Evolutionary conservation across 2,329 filamentous ascomycete species (phyloP).

Genomic region (Aspergillus latus): DNA sequence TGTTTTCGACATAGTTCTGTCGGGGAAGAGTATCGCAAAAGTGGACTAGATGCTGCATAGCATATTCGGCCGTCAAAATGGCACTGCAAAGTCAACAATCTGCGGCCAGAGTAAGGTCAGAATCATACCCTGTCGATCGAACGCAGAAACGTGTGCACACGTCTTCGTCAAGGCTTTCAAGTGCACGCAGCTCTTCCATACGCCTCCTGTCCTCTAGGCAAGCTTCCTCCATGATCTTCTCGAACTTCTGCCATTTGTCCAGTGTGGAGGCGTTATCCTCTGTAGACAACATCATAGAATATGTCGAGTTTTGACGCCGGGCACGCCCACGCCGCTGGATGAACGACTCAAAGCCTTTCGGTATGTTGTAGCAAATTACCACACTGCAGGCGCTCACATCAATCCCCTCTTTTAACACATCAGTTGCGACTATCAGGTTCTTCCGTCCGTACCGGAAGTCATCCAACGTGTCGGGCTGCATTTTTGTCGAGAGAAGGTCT

Average conservation of each 20-base stretch:
- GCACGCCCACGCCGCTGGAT: constrained; percentile 66
- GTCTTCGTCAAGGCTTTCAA: constrained; percentile 51
- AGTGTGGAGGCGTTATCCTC: constrained; percentile 36
- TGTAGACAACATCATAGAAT: constrained; percentile 50
- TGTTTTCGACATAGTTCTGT: constrained; percentile 59
- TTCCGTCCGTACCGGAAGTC: constrained; percentile 55
- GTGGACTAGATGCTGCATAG: constrained; percentile 74
- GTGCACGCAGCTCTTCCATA: constrained; percentile 44
- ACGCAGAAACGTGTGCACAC: constrained; percentile 43
- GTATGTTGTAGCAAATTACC: constrained; percentile 64
- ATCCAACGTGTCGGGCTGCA: constrained; percentile 53
- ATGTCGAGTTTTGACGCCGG: constrained; percentile 56
- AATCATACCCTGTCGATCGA: constrained; percentile 29
- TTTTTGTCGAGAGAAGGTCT: constrained; percentile 49
- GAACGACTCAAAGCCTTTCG: constrained; percentile 59
- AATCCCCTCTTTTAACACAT: constrained; percentile 61
- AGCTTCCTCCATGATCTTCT: constrained; percentile 68
- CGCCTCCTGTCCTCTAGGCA: constrained; percentile 66
- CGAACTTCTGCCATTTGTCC: constrained; percentile 64
- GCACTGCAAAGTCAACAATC: constrained; percentile 49
- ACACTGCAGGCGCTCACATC: constrained; percentile 64
- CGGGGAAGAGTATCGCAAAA: constrained; percentile 68
- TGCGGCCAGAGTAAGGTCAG: not conserved
- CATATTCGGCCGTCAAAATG: constrained; percentile 69
- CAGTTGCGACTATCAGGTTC: constrained; percentile 60